phyloP scores from a whole-genome alignment of 805 yeast genomes.

The Nakazawaea anatomiae region DNA sequence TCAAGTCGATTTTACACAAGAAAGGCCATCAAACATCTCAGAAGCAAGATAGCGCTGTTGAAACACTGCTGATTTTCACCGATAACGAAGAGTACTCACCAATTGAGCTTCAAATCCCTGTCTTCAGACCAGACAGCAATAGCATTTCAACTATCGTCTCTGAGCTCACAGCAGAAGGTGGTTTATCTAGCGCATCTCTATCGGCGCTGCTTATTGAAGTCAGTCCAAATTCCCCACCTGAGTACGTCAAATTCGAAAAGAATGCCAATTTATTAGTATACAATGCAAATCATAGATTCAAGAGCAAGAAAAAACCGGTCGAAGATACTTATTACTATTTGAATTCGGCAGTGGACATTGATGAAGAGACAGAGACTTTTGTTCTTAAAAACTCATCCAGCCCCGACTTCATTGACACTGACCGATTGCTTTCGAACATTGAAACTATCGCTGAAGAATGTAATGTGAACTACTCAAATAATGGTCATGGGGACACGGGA shows the following conservation, averaged over 20 bases:
- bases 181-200: not conserved
- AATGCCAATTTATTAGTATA: conserved; percentile 3
- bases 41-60: no score
- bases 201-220: not conserved
- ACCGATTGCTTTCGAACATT: not conserved
- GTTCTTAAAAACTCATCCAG: not conserved
- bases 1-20: not conserved
- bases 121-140: not conserved
- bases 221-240: not conserved
- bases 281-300: not conserved
- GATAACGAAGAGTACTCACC: not conserved
- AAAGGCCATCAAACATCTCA: not conserved
- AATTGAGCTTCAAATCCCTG: not conserved
- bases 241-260: not conserved
- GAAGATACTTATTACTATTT: not conserved
- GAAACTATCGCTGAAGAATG: not conserved
- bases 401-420: not conserved
- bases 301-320: not conserved
- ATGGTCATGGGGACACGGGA: not conserved
- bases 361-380: not conserved
- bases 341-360: not conserved
- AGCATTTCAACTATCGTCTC: not conserved
- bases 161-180: not conserved
- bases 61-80: no score
- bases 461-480: no score